These are phyloP conservation scores for Coffea eugenioides DNA, from an alignment of 257 asterid genomes.

Conservation along the genomic window DNA sequence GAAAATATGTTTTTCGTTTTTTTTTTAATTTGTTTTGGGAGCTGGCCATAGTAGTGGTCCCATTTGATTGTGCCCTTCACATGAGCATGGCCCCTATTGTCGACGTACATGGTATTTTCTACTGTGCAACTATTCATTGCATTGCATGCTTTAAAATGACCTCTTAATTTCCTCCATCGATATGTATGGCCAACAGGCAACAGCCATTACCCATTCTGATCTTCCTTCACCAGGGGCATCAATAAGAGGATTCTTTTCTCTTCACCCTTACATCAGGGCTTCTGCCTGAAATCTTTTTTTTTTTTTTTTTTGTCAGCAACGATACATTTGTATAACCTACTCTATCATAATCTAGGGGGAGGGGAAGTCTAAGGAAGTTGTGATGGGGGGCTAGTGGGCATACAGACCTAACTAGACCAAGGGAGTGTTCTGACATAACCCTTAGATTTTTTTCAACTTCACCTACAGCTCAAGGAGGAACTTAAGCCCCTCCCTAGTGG, in stretches of 20 bases:
- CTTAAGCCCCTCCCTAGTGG: no score
- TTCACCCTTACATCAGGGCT: background rate
- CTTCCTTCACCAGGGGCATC: background rate
- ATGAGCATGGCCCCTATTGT: constrained; percentile 25
- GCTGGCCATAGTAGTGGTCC: constrained; percentile 20
- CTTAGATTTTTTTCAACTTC: no score
- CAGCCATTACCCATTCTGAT: background rate
- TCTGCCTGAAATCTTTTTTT: background rate
- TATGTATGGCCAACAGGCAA: background rate
- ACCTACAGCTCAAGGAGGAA: no score
- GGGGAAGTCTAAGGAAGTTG: no score
- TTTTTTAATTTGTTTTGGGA: background rate
- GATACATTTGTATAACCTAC: no score
- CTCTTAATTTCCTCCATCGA: no score
- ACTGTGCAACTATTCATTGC: background rate
- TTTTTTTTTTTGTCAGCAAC: no score
- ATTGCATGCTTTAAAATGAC: background rate
- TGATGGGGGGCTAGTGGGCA: no score
- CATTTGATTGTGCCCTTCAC: constrained; percentile 23
- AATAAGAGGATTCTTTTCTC: background rate
- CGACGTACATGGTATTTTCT: background rate
- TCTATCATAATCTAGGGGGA: no score
- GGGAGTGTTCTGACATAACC: no score
- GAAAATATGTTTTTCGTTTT: background rate
- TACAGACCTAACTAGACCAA: no score